Base-by-base conservation (phyloP, 306 rosid species). In the Rosa lucieae region DNA sequence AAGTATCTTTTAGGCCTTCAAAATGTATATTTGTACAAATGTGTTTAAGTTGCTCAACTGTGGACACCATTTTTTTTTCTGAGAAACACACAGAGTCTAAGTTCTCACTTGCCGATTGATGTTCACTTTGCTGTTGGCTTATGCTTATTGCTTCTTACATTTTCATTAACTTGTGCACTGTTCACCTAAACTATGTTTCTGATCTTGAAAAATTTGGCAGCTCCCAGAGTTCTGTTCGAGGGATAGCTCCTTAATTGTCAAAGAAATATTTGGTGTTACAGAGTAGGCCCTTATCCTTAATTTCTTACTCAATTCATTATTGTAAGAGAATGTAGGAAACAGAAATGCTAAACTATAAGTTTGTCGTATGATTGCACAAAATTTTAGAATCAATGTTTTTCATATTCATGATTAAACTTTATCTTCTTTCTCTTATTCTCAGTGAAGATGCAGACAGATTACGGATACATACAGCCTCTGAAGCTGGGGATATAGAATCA, bases 251-350 rank as follows among this genome's bases (percentile, higher is more conserved):
- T 88, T 95, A 72, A 69, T 88, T 59, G 89, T 95, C 77, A 95
- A 95, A 87, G 98, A 95, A 87, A 95, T 91, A 69, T 95, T 91
- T 72, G 98, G 99, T 39, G 99, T 92, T 75, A 86, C 99, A 77
- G 99, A 92, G 98, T 95, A 91, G 42, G 97, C 72, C 70, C 82
- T 80, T 75, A 70, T 67, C 73, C 80, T 85, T 80, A 32, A 35
- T 53, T 79, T 75, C 53, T 73, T 21, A 35, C 42, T 76, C 37
- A 11, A 42, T 77, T 37, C 7, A 65, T 70, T 77, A 40, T 47
- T 72, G 37, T 47, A 8, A 48, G 29, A 35, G 32, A 46, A 42
- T 49, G 39, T 62, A 26, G 59, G 55, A 37, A 37, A 17, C 23
- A 70, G 47, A 2, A 67, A 78, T 81, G 78, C 48, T 67, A 20